Evolutionary conservation across 1,139 yeast species (phyloP).

Genomic region (Hanseniaspora sp.): DNA sequence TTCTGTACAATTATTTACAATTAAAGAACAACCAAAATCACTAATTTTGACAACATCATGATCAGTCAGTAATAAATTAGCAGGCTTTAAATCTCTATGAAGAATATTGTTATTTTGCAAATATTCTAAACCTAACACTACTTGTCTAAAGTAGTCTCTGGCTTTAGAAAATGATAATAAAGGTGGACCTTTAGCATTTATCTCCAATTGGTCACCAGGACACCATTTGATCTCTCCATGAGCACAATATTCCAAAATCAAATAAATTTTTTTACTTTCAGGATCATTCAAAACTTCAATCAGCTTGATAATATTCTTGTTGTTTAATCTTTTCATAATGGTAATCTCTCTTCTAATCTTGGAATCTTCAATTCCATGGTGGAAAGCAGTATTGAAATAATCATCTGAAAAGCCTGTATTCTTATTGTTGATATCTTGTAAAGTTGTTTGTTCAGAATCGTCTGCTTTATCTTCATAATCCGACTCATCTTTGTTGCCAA

Average conservation of each 20-base stretch:
- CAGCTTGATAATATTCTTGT: slow-evolving; percentile 78
- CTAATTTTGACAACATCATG: slow-evolving; percentile 78
- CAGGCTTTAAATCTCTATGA: slow-evolving; percentile 96
- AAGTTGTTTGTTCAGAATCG: background rate
- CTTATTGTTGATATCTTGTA: background rate
- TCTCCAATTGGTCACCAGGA: slow-evolving; percentile 31
- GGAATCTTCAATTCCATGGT: slow-evolving; percentile 26
- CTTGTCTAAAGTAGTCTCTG: slow-evolving; percentile 69
- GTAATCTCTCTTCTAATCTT: slow-evolving; percentile 88
- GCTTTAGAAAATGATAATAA: slow-evolving; percentile 55
- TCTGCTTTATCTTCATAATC: background rate
- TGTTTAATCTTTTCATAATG: slow-evolving; percentile 86
- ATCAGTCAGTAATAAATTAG: slow-evolving; percentile 66
- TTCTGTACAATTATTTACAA: slow-evolving; percentile 52
- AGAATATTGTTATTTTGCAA: slow-evolving; percentile 87
- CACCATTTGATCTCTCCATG: slow-evolving; percentile 88
- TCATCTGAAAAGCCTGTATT: background rate
- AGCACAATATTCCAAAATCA: slow-evolving; percentile 83
- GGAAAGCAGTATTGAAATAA: slow-evolving; percentile 11
- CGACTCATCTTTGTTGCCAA: background rate
- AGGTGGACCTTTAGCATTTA: slow-evolving; percentile 46
- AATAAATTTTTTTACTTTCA: slow-evolving; percentile 70
- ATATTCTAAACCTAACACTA: slow-evolving; percentile 80
- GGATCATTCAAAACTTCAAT: slow-evolving; percentile 85
- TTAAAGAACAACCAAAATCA: slow-evolving; percentile 94